Evolutionary conservation across 2,329 filamentous ascomycete species (phyloP).

Genomic region (Hypoxylon sp.): DNA sequence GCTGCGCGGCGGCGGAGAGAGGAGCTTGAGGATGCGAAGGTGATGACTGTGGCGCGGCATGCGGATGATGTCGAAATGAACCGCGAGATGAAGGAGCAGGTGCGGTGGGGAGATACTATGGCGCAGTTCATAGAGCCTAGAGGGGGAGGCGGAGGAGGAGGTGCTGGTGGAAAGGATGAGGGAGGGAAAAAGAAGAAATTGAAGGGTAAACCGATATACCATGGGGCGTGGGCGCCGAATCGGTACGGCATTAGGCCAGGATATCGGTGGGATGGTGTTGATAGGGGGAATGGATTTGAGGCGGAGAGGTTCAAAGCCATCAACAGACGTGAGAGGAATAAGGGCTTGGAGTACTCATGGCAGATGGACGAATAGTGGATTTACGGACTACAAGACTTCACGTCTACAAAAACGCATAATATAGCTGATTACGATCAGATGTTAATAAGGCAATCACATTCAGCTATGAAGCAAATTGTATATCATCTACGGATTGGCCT

Average conservation of each 20-base stretch:
- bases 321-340: constrained; percentile 81
- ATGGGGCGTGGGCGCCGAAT: constrained; percentile 87
- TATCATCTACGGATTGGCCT: constrained; percentile 22
- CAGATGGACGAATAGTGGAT: constrained; percentile 86
- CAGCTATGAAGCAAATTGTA: constrained; percentile 27
- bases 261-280: constrained; percentile 96
- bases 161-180: constrained; percentile 54
- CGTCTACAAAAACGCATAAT: not conserved
- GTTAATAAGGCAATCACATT: constrained; percentile 11
- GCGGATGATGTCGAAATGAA: constrained; percentile 93
- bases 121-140: constrained; percentile 78
- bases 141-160: constrained; percentile 34
- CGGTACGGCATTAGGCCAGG: constrained; percentile 93
- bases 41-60: constrained; percentile 83
- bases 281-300: constrained; percentile 94
- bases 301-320: constrained; percentile 90
- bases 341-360: constrained; percentile 91
- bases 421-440: constrained; percentile 7
- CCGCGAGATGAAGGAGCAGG: constrained; percentile 79
- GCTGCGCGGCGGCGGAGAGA: constrained; percentile 76
- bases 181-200: constrained; percentile 52
- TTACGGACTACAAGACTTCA: not conserved
- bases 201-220: constrained; percentile 76
- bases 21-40: constrained; percentile 82
- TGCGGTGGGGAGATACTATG: constrained; percentile 96